phyloP scores from a whole-genome alignment of 1,139 yeast genomes.

The Meyerozyma sp. region DNA sequence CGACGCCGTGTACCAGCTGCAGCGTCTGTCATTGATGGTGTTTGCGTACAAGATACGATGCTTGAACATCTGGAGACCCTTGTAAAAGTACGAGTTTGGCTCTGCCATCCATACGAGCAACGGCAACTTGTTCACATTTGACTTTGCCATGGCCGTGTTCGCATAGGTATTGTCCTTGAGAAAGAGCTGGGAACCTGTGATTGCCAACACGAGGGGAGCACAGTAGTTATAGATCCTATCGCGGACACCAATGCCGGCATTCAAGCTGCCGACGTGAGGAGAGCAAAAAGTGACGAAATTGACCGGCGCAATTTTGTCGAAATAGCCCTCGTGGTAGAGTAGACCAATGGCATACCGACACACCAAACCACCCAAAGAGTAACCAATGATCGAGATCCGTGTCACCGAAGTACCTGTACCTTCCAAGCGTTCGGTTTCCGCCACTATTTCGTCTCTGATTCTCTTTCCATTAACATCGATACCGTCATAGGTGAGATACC shows the following conservation, averaged over 20 bases:
- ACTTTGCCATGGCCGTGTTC: background rate
- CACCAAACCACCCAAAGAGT: slow-evolving; percentile 79
- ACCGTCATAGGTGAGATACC: slow-evolving; percentile 77
- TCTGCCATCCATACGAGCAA: slow-evolving; percentile 63
- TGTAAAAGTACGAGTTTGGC: slow-evolving; percentile 53
- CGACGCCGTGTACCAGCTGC: slow-evolving; percentile 79
- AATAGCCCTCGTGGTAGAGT: slow-evolving; percentile 48
- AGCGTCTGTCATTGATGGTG: slow-evolving; percentile 70
- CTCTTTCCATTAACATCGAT: slow-evolving; percentile 79
- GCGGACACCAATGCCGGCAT: slow-evolving; percentile 40
- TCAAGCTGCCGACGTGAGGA: slow-evolving; percentile 77
- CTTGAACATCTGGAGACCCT: slow-evolving; percentile 49
- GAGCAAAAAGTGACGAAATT: slow-evolving; percentile 72
- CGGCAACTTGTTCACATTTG: slow-evolving; percentile 29
- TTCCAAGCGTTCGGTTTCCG: slow-evolving; percentile 34
- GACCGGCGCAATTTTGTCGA: slow-evolving; percentile 44
- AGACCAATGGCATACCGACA: slow-evolving; percentile 75
- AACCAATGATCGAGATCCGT: slow-evolving; percentile 69
- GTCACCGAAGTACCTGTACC: slow-evolving; percentile 26
- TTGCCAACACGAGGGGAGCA: slow-evolving; percentile 60
- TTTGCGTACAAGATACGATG: slow-evolving; percentile 62
- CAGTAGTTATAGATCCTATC: slow-evolving; percentile 50
- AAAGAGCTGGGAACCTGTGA: slow-evolving; percentile 70
- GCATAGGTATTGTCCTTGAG: slow-evolving; percentile 39
- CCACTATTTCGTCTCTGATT: slow-evolving; percentile 61